These are phyloP conservation scores for Ceriops decandra DNA, from an alignment of 345 rosid species.

Conservation along the genomic window DNA sequence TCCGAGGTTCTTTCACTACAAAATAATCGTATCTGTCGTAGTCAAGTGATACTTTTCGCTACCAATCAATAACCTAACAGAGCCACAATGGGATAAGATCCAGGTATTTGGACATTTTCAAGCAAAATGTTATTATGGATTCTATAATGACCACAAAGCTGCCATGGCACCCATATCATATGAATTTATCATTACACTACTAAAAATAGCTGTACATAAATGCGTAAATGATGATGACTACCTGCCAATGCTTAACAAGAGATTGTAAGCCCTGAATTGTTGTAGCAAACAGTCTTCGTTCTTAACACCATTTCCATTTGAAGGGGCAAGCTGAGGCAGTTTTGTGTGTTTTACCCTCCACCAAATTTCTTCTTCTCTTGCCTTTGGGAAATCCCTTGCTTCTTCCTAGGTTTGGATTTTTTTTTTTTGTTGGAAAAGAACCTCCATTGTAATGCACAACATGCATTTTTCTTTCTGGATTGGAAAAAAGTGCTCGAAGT, in stretches of 20 bases:
- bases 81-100: constrained; percentile 22
- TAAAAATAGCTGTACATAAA: not conserved
- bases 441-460: not conserved
- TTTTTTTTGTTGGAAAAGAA: not conserved
- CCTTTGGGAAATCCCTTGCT: not conserved
- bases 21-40: too few relatives aligned
- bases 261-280: not conserved
- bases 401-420: not conserved
- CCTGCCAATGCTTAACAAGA: not conserved
- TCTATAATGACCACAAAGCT: not conserved
- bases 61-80: too few relatives aligned
- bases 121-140: not conserved
- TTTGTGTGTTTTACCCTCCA: not conserved
- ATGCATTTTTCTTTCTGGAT: not conserved
- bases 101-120: not conserved
- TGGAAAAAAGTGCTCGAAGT: not conserved
- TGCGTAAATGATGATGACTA: not conserved
- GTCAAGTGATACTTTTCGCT: too few relatives aligned
- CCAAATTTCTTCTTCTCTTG: not conserved
- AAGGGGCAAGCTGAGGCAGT: not conserved
- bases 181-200: too few relatives aligned
- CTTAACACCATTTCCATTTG: not conserved
- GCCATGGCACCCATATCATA: too few relatives aligned
- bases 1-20: too few relatives aligned
- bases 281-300: not conserved